Conservation (phyloP, 805 yeast genomes). For the Metschnikowia continentalis region DNA sequence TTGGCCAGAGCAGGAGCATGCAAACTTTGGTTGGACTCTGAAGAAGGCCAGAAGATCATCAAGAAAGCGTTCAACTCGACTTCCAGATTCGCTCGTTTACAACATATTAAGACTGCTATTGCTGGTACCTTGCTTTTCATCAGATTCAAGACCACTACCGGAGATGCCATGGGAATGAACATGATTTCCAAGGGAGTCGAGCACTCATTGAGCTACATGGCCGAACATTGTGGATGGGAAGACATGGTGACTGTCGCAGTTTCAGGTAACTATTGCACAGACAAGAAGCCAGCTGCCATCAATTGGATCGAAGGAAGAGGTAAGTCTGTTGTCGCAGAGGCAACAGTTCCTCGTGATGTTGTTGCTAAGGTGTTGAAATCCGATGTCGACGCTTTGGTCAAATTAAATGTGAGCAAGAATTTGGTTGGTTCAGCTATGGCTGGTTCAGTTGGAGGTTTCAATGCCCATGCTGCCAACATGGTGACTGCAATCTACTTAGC, state of each 20-base stretch:
- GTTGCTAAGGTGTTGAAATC: slow-evolving; percentile 84
- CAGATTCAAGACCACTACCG: slow-evolving; percentile 97
- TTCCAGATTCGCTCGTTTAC: slow-evolving; percentile 93
- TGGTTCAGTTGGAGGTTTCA: slow-evolving; percentile 95
- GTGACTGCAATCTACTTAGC: slow-evolving; percentile 94
- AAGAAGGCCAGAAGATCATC: slow-evolving; percentile 79
- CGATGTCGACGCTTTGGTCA: slow-evolving; percentile 87
- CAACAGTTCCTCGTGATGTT: slow-evolving; percentile 76
- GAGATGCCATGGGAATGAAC: slow-evolving; percentile 99
- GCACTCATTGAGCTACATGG: slow-evolving; percentile 76
- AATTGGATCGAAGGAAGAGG: slow-evolving; percentile 99
- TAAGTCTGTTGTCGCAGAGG: slow-evolving; percentile 95
- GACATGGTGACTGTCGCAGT: slow-evolving; percentile 93
- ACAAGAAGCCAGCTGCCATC: slow-evolving; percentile 95
- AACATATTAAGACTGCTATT: slow-evolving; percentile 83
- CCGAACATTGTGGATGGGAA: slow-evolving; percentile 81
- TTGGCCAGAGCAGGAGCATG: slow-evolving; percentile 89
- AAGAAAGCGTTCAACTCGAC: slow-evolving; percentile 94
- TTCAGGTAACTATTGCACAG: slow-evolving; percentile 97
- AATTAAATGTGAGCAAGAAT: slow-evolving; percentile 83
- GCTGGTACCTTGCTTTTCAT: slow-evolving; percentile 89
- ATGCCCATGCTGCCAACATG: slow-evolving; percentile 96
- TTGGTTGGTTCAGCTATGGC: slow-evolving; percentile 98
- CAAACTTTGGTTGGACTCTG: slow-evolving; percentile 92
- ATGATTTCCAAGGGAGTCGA: slow-evolving; percentile 99